Percentiles rank a stretch among this genome's conserved stretches.
Evolutionary conservation across 208 protist species (phyloP).

Genomic region (Herpetomonas samuelpessoai): DNA sequence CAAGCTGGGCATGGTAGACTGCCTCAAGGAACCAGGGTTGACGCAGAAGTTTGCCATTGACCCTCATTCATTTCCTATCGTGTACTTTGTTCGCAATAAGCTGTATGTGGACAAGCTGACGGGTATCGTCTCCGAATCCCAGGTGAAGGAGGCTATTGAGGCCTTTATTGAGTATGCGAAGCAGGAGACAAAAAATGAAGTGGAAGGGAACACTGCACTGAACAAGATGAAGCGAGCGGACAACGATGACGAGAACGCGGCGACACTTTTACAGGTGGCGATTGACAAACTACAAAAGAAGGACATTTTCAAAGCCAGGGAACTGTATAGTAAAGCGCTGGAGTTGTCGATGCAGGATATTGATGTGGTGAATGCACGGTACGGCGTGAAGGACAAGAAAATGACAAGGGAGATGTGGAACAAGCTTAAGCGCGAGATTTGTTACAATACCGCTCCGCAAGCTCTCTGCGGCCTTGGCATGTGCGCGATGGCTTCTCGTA

Average conservation of each 20-base stretch:
- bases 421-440: slow-evolving; percentile 64
- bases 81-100: slow-evolving; percentile 81
- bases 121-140: slow-evolving; percentile 78
- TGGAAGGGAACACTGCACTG: slow-evolving; percentile 48
- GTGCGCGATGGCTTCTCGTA: slow-evolving; percentile 53
- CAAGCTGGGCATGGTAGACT: slow-evolving; percentile 83
- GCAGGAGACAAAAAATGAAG: slow-evolving; percentile 56
- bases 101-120: slow-evolving; percentile 65
- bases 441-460: slow-evolving; percentile 80
- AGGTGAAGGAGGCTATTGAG: slow-evolving; percentile 85
- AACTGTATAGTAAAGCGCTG: slow-evolving; percentile 71
- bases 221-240: slow-evolving; percentile 62
- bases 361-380: slow-evolving; percentile 43
- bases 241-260: slow-evolving; percentile 86
- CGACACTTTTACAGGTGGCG: slow-evolving; percentile 73
- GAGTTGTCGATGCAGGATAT: slow-evolving; percentile 45
- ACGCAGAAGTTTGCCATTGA: slow-evolving; percentile 65
- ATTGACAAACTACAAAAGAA: slow-evolving; percentile 64
- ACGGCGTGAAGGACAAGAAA: slow-evolving; percentile 70
- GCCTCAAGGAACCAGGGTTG: slow-evolving; percentile 57
- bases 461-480: slow-evolving; percentile 81
- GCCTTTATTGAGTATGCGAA: slow-evolving; percentile 82
- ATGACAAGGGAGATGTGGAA: slow-evolving; percentile 61
- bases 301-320: slow-evolving; percentile 63
- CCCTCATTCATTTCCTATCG: slow-evolving; percentile 78